Evolutionary conservation across 257 asterid species (phyloP), one percentile per base, ranked within the genome.

Genomic region (Nicotiana otophora): DNA sequence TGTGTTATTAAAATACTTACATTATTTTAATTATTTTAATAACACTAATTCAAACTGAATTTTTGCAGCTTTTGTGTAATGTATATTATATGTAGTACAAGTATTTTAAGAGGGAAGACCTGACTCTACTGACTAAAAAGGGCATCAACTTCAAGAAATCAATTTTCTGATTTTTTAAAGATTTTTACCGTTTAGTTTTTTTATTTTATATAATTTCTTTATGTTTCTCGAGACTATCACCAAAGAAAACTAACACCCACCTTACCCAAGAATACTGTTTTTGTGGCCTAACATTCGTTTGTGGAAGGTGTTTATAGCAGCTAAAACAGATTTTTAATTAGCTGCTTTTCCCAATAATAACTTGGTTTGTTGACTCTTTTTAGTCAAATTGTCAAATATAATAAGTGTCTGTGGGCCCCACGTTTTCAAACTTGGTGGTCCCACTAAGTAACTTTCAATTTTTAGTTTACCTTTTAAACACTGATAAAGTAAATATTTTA

Each of bases 91-190:
- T 12, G 7, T 74, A 48, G 62, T 74, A 57, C 70, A 74, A 65
- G 63, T 57, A 4, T 83, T 14, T 66, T 60, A 55, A 39, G 76
- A n/a, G 79, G 81, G 79, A 82, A 81, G 74, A 82, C 86, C 90
- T 76, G 90, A 82, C 86, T 55, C 20, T 61, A 34, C 88, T 85
- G 91, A 88, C 89, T 85, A 78, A 83, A 26, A 83, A 84, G 53
- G 83, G 88, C 96, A 83, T 53, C 92, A 84, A 84, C 28, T 83
- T 78, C 93, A 66, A 89, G 85, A 85, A 63, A 6, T 58, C 15
- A 17, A 68, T 6, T 39, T 72, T 57, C 0, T 19, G 1, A 8
- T 5, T 34, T 33, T 16, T 17, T 2, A 17, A 34, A 8, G 33
- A 1, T 19, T n/a, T 17, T 46, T 55, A 7, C 1, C 15, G 6